These are phyloP conservation scores for Lipomyces chichibuensis DNA, from an alignment of 805 yeast genomes.

Conservation along the genomic window DNA sequence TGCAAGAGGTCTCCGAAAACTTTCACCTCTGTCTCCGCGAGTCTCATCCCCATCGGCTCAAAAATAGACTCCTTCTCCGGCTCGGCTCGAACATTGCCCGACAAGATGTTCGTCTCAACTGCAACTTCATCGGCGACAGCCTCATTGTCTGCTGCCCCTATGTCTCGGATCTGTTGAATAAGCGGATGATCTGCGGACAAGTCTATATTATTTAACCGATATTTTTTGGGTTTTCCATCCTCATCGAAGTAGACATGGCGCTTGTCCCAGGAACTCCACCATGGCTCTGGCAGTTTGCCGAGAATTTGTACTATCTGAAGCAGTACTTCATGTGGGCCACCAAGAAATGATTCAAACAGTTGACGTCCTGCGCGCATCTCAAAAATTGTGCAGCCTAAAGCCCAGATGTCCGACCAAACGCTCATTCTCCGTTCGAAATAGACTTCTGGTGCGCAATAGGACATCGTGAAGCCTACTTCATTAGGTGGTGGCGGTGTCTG, in stretches of 20 bases:
- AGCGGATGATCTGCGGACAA: not conserved
- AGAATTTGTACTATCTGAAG: not conserved
- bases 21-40: not conserved
- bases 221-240: not conserved
- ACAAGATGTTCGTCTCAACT: not conserved
- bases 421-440: not conserved
- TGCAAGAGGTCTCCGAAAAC: not conserved
- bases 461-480: not conserved
- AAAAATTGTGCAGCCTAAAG: slow-evolving; percentile 1
- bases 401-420: slow-evolving; percentile 4
- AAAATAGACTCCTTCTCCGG: not conserved
- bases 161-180: not conserved
- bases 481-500: not conserved
- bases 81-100: not conserved
- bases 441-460: slow-evolving; percentile 1
- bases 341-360: slow-evolving; percentile 1
- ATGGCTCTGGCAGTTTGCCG: slow-evolving; percentile 4
- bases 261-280: slow-evolving; percentile 2
- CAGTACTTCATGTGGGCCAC: not conserved
- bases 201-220: not conserved
- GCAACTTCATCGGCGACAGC: not conserved
- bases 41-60: not conserved
- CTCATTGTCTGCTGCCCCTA: not conserved
- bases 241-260: not conserved
- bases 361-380: not conserved